Evolutionary conservation across 179 eudicot species (phyloP), one percentile per base, ranked within the genome.

Genomic region (Amaranthus tricolor): DNA sequence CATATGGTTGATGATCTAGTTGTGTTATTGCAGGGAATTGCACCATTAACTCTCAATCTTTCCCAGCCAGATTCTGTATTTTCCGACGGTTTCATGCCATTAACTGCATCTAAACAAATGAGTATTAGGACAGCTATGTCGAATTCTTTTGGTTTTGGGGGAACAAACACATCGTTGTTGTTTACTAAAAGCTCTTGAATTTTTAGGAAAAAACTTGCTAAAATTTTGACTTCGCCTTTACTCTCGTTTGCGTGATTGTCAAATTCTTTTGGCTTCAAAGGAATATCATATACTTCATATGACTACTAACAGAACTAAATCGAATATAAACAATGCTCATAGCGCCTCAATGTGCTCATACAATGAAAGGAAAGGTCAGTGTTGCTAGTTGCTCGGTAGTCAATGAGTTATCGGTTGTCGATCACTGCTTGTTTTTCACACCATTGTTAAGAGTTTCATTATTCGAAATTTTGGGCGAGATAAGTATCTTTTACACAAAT

Each of bases 131-230:
- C 93, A 49, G 91, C 95, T 59, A n/a, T 95, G 74, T 93, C 99
- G 51, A 93, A 91, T 79, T 93, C 99, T 67, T 95, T 95, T 65
- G 98, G 98, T 73, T 95, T 95, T 80, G 99, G 99, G 67, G 99
- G 97, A 84, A 89, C 97, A 45, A 95, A 95, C 76, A 79, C 97
- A 0, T 89, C 95, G 53, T 76, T 95, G 74, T 83, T 95, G 58
- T 90, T 93, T 75, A 81, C 88, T 54, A 70, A 57, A 73, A 69
- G 77, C 20, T 60, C 73, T 40, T 77, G 59, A 77, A 19, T 16
- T 21, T 15, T 66, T 31, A 31, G 40, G 40, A 31, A 31, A 31
- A 31, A 31, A 31, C 40, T 31, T 4, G 2, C 3, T 4, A 31
- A 31, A 31, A 1, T 31, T 40, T 31, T 55, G 10, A 14, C 14